Percentiles rank a stretch among this genome's conserved stretches.
phyloP scores from a whole-genome alignment of 169 alveolate genomes.

The Plasmodium sp. region DNA sequence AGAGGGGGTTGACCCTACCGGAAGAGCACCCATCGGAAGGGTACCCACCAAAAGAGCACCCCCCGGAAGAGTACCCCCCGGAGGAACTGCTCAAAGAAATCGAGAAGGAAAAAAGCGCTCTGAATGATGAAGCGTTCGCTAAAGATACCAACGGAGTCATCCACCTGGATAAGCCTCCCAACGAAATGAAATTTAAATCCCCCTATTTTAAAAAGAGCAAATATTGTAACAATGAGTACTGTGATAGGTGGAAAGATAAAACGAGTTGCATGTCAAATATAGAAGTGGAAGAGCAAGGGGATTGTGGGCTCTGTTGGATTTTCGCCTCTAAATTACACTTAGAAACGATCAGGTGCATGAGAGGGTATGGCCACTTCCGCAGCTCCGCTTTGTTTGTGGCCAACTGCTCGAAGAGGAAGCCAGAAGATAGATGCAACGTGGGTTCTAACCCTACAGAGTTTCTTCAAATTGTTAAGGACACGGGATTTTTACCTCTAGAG shows the following conservation, averaged over 20 bases:
- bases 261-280: constrained; percentile 48
- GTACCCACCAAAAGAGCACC: not conserved
- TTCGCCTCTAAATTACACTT: constrained; percentile 69
- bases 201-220: constrained; percentile 19
- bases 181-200: constrained; percentile 15
- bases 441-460: constrained; percentile 52
- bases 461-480: constrained; percentile 21
- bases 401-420: constrained; percentile 10
- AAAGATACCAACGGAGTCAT: constrained; percentile 15
- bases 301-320: constrained; percentile 63
- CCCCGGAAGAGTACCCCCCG: not conserved
- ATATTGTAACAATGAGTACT: constrained; percentile 34
- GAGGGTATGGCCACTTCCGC: constrained; percentile 66
- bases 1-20: constrained; percentile 29
- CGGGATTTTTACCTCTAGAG: constrained; percentile 38
- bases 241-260: constrained; percentile 64
- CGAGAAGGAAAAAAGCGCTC: not conserved
- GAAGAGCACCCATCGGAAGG: too few relatives aligned
- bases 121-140: constrained; percentile 5
- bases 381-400: constrained; percentile 66
- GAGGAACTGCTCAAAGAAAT: not conserved
- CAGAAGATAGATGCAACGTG: constrained; percentile 6
- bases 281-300: constrained; percentile 71
- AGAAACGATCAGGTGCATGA: constrained; percentile 74
- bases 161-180: not conserved